phyloP scores from a whole-genome alignment of 2,329 filamentous ascomycete species.

The Colletotrichum gigasporum region DNA sequence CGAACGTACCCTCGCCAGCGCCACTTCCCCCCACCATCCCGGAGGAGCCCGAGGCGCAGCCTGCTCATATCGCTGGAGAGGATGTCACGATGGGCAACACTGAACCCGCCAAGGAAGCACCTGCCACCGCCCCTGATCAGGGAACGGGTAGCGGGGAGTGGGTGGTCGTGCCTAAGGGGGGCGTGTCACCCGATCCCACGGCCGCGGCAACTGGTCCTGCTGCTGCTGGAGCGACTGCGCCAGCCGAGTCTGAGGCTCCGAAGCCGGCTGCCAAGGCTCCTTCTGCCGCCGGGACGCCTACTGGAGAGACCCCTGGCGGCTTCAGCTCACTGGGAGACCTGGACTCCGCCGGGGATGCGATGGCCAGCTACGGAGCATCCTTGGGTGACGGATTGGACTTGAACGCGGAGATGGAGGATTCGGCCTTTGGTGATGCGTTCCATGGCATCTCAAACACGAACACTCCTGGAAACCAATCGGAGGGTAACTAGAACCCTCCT shows the following conservation, averaged over 20 bases:
- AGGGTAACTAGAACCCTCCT: conserved; percentile 20
- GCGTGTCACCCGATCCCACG: conserved; percentile 51
- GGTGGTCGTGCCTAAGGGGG: conserved; percentile 77
- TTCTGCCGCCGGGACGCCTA: conserved; percentile 57
- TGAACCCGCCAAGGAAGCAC: conserved; percentile 44
- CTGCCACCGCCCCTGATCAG: conserved; percentile 57
- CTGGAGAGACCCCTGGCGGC: conserved; percentile 39
- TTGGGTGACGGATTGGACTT: conserved; percentile 67
- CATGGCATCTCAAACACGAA: conserved; percentile 64
- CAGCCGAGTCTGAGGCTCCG: conserved; percentile 9
- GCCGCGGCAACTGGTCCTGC: conserved; percentile 33
- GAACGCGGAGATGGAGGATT: conserved; percentile 78
- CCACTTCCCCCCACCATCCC: conserved; percentile 39
- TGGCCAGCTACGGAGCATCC: conserved; percentile 67
- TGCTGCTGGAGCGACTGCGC: conserved; percentile 33
- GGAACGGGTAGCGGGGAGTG: conserved; percentile 71
- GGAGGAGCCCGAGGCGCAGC: conserved; percentile 32
- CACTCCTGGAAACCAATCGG: conserved; percentile 42
- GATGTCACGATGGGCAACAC: conserved; percentile 65
- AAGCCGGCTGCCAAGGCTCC: conserved; percentile 25
- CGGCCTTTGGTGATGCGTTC: conserved; percentile 86
- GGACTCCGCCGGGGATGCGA: conserved; percentile 76
- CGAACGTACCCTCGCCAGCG: conserved; percentile 56
- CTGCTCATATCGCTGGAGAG: conserved; percentile 33
- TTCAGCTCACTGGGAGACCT: conserved; percentile 72